Evolutionary conservation across 2,329 filamentous ascomycete species (phyloP), one percentile per base, ranked within the genome.

Genomic region (Aquanectria penicillioides): DNA sequence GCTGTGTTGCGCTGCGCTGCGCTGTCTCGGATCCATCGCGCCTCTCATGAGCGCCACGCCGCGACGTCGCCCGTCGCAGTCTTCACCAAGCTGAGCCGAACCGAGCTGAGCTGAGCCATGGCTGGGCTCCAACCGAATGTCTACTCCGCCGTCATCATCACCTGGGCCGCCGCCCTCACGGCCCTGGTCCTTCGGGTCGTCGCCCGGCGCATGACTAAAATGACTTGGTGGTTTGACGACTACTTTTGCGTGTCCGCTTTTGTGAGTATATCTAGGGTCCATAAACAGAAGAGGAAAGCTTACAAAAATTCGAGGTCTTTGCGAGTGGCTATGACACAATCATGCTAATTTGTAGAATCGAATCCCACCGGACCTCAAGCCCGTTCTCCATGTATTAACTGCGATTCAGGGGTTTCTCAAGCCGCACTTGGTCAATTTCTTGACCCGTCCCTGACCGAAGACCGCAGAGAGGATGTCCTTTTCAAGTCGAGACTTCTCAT

Each of bases 161-260:
- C 66, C n/a, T 70, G 64, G 68, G 17, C 61, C 23, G 68, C 63
- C 3, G 66, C 68, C 1, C 8, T 67, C 10, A 20, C 49, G 2
- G 60, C 66, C 0, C 56, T 69, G 11, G 4, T 61, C 5, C 49
- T 70, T 33, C 59, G 64, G 1, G 36, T 68, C 4, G 46, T 60
- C 15, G 67, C 67, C 3, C 56, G 67, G 4, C 49, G 64, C 3
- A 63, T 69, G 55, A 69, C 64, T 0, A 67, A 67, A 23, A 51
- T 59, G 31, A 28, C n/a, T 1, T 67, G 64, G 65, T 68, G 67
- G 58, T 63, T 51, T n/a, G 67, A 69, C 12, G 65, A 69, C 8
- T 67, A 61, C 17, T 65, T 69, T 40, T 56, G 57, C 10, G 29
- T 68, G 3, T 13, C 57, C 3, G 66, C 67, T 2, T 67, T 67